A percentile compares a stretch with the other conserved stretches of the same genome.
Evolutionary conservation across 2,329 filamentous ascomycete species (phyloP).

Genomic region (Fusarium musae): DNA sequence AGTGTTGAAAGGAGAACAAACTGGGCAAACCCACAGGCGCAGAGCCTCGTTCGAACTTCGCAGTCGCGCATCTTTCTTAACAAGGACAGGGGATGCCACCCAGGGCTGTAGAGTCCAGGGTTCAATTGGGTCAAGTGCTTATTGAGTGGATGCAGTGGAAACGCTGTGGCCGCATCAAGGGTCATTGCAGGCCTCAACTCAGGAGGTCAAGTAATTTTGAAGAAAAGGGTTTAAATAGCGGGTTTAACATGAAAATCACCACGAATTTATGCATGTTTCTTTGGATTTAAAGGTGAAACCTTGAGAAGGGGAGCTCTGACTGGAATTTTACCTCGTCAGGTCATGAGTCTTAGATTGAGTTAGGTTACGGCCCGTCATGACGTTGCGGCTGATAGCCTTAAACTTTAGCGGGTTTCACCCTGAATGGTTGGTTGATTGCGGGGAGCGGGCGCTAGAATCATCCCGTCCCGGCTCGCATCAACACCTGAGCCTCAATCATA

Average conservation of each 20-base stretch:
- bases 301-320: background rate
- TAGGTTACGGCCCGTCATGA: conserved; percentile 2
- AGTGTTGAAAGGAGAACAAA: background rate
- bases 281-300: background rate
- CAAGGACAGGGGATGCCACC: conserved; percentile 19
- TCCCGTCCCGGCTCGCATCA: background rate
- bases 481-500: background rate
- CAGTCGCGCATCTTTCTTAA: conserved; percentile 10
- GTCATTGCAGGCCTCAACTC: conserved; percentile 21
- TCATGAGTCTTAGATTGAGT: background rate
- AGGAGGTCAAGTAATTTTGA: background rate
- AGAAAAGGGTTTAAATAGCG: background rate
- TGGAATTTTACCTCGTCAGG: background rate
- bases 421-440: conserved; percentile 18
- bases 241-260: background rate
- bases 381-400: conserved; percentile 8
- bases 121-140: conserved; percentile 31
- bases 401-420: conserved; percentile 11
- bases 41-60: conserved; percentile 35
- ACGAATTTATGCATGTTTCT: background rate
- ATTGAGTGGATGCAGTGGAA: conserved; percentile 17
- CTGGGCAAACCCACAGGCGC: background rate
- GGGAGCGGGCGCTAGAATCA: conserved; percentile 28
- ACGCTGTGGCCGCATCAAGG: conserved; percentile 1
- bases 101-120: conserved; percentile 29